Conservation (phyloP, 345 rosid genomes). For the Lepidium sativum region DNA sequence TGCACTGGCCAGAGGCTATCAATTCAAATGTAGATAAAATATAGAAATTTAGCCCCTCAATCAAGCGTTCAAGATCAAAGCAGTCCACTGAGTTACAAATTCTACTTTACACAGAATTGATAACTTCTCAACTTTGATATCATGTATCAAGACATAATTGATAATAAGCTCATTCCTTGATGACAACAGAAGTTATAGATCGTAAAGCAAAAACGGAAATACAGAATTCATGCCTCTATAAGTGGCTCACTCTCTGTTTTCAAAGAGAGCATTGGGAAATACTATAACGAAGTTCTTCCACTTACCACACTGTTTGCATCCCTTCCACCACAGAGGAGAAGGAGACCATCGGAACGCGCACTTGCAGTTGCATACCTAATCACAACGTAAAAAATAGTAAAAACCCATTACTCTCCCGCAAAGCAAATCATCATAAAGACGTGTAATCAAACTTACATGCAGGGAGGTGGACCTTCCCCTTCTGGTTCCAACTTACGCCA, state of each 20-base stretch:
- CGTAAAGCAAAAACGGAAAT: not conserved
- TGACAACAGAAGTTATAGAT: not conserved
- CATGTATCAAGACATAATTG: not conserved
- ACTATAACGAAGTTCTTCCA: not conserved
- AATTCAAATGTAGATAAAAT: not conserved
- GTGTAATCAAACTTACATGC: conserved; percentile 49
- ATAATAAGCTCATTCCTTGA: not conserved
- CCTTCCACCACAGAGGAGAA: conserved; percentile 91
- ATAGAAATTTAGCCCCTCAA: not conserved
- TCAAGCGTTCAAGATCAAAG: conserved; percentile 2
- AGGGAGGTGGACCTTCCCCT: conserved; percentile 97
- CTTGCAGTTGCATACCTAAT: conserved; percentile 95
- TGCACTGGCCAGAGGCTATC: conserved; percentile 86
- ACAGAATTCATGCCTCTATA: not conserved
- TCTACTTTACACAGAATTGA: not conserved
- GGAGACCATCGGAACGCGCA: conserved; percentile 96
- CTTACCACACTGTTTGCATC: conserved; percentile 92
- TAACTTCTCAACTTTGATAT: not conserved
- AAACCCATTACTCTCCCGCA: conserved; percentile 6
- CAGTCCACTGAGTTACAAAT: conserved; percentile 13
- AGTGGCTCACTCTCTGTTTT: not conserved
- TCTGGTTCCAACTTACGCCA: conserved; percentile 96
- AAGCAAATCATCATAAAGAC: conserved; percentile 8
- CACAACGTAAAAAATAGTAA: conserved; percentile 2
- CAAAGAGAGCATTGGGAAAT: not conserved